Conservation (phyloP, 371 early-diverging fungal species). For the Mitosporidium daphniae region DNA sequence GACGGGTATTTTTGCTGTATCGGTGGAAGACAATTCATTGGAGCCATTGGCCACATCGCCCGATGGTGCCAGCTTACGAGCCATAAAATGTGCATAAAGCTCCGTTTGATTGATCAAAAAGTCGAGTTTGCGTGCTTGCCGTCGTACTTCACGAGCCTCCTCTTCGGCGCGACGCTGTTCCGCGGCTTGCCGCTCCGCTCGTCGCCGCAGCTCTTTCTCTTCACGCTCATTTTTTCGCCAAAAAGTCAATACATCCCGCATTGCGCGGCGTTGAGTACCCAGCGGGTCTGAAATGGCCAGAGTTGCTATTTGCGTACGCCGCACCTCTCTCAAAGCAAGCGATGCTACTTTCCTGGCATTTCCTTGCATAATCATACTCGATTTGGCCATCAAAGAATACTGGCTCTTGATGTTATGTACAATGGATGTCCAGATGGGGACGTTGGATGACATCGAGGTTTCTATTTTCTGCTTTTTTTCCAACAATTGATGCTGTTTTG, state of each 20-base stretch:
- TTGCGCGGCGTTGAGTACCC: too few relatives aligned
- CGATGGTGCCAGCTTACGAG: conserved; percentile 5
- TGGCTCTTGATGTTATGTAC: too few relatives aligned
- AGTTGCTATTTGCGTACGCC: too few relatives aligned
- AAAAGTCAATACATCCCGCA: background rate
- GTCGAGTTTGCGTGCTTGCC: conserved; percentile 70
- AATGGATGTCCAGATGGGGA: too few relatives aligned
- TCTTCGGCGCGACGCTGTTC: conserved; percentile 42
- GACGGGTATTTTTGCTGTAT: conserved; percentile 9
- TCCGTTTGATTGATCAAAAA: conserved; percentile 85
- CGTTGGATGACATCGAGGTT: too few relatives aligned
- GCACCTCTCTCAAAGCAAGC: too few relatives aligned
- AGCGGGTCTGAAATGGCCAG: too few relatives aligned
- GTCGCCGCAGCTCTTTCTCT: conserved; percentile 46
- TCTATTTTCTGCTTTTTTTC: too few relatives aligned
- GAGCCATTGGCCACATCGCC: conserved; percentile 1
- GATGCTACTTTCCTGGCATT: too few relatives aligned
- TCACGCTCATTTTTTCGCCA: conserved; percentile 28
- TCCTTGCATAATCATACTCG: too few relatives aligned
- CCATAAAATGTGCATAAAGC: conserved; percentile 73
- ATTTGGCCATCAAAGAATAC: too few relatives aligned
- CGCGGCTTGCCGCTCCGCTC: conserved; percentile 48
- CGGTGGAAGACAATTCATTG: background rate
- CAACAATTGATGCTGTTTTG: too few relatives aligned
- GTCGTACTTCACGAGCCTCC: conserved; percentile 41